A percentile compares a stretch with the other conserved stretches of the same genome.
phyloP scores from a whole-genome alignment of 1,139 yeast species.

The Magnusiomyces tetraspermus region DNA sequence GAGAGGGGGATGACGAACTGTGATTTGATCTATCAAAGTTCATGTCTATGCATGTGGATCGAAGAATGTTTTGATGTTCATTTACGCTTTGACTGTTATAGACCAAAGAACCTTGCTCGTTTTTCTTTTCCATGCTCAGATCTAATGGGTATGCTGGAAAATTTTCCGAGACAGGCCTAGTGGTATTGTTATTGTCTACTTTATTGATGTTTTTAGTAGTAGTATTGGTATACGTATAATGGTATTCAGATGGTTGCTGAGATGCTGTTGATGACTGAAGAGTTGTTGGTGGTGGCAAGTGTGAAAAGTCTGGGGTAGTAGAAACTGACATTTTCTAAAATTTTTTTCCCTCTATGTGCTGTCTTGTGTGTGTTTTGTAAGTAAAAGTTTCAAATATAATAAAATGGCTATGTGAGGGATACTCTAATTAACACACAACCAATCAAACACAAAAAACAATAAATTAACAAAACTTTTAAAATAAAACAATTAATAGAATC shows the following conservation, averaged over 20 bases:
- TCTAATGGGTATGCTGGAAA: not conserved
- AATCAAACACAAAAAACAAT: too few relatives aligned
- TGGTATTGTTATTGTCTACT: not conserved
- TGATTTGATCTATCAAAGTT: not conserved
- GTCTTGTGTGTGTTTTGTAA: not conserved
- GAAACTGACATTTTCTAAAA: not conserved
- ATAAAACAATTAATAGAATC: too few relatives aligned
- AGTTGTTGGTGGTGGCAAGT: too few relatives aligned
- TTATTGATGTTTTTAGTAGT: not conserved
- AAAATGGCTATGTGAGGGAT: too few relatives aligned
- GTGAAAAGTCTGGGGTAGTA: not conserved
- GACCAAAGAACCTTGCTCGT: too few relatives aligned
- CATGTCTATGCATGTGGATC: slow-evolving; percentile 2
- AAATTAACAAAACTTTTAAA: too few relatives aligned
- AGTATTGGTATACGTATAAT: not conserved
- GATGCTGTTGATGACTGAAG: not conserved
- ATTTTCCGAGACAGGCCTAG: not conserved
- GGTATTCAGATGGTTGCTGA: not conserved
- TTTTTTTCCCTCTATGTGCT: too few relatives aligned
- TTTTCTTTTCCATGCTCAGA: not conserved
- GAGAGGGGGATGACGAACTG: not conserved
- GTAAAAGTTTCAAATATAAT: not conserved
- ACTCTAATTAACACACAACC: too few relatives aligned
- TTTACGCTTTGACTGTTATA: not conserved
- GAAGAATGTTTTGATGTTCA: not conserved